These are phyloP conservation scores for Rhizopus microsporus DNA, from an alignment of 371 early-diverging fungal genomes.

Conservation along the genomic window DNA sequence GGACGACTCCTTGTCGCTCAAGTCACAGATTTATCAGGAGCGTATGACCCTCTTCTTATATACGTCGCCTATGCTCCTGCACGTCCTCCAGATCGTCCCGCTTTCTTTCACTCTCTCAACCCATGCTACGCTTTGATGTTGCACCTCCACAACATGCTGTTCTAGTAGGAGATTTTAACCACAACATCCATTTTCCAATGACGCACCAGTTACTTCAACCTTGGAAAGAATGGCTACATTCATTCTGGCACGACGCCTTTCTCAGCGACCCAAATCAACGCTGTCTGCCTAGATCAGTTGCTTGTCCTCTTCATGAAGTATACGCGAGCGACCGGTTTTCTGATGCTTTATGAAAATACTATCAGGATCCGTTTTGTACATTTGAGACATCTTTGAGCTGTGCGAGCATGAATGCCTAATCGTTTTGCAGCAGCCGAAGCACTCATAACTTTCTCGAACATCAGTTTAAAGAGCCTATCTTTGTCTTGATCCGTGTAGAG, in stretches of 20 bases:
- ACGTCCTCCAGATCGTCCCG: neutral
- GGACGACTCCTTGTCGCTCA: neutral
- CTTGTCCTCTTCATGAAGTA: no score
- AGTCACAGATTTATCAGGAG: neutral
- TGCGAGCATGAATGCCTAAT: no score
- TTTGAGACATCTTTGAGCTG: no score
- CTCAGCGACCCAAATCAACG: neutral
- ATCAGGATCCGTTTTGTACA: no score
- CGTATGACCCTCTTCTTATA: neutral
- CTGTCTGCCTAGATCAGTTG: neutral
- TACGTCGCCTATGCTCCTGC: conserved; percentile 12
- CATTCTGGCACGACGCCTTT: neutral
- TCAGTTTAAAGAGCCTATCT: no score
- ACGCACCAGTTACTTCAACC: neutral
- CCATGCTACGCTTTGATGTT: neutral
- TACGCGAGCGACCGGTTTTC: no score
- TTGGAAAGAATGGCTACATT: neutral
- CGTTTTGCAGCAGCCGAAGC: no score
- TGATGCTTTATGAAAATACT: no score
- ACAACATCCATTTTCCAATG: neutral
- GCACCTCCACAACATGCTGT: conserved; percentile 1
- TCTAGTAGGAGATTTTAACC: conserved; percentile 10
- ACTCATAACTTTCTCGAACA: no score
- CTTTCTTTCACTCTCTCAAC: neutral
- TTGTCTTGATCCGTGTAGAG: no score